Conservation (phyloP, 1,284 basidiomycete genomes). For the Cronartium quercuum region DNA sequence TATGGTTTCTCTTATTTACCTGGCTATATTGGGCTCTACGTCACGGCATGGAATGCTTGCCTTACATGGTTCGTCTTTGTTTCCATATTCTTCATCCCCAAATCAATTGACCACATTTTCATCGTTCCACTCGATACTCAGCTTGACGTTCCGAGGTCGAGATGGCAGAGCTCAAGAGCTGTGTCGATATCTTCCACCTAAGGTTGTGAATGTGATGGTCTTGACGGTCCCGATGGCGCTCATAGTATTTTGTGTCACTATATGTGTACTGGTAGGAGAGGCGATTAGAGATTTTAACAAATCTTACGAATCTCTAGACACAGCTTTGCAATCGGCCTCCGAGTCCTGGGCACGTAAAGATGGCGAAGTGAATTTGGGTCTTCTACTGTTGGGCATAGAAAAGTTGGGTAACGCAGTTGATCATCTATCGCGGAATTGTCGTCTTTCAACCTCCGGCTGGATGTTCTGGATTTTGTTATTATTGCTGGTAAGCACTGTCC, state of each 20-base stretch:
- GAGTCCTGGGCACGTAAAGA: neutral
- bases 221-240: neutral
- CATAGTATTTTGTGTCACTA: neutral
- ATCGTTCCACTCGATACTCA: neutral
- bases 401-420: neutral
- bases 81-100: neutral
- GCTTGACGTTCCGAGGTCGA: neutral
- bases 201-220: neutral
- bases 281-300: neutral
- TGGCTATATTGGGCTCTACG: neutral
- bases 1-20: neutral
- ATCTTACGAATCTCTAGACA: neutral
- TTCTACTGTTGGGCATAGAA: neutral
- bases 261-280: neutral
- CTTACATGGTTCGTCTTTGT: neutral
- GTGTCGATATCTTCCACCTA: neutral
- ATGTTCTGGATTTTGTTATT: neutral
- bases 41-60: neutral
- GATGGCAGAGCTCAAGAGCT: neutral
- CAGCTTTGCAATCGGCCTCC: neutral
- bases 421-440: neutral
- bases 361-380: neutral
- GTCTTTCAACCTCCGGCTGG: neutral
- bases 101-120: neutral
- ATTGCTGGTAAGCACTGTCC: neutral